Conservation (phyloP, 2,329 filamentous ascomycete genomes). For the Pseudogymnoascus sp. region DNA sequence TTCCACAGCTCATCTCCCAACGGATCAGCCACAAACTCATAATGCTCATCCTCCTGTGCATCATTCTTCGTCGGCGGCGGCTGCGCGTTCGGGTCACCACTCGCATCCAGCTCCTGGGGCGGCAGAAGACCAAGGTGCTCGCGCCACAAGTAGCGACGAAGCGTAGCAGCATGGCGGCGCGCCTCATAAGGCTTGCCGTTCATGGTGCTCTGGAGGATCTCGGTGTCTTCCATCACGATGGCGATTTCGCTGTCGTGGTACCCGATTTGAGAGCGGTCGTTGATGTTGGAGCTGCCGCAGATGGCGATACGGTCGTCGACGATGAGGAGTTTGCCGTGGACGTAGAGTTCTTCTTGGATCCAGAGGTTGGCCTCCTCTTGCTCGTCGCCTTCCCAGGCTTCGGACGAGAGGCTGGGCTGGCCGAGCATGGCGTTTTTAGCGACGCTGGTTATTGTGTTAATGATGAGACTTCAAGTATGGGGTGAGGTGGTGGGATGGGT, state of each 20-base stretch:
- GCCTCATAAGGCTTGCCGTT: slow-evolving; percentile 68
- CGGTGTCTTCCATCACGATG: slow-evolving; percentile 80
- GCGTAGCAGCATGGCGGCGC: slow-evolving; percentile 71
- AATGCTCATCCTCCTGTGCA: slow-evolving; percentile 51
- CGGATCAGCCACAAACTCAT: slow-evolving; percentile 62
- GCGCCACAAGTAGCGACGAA: slow-evolving; percentile 77
- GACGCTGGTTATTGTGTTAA: slow-evolving; percentile 36
- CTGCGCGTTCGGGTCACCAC: slow-evolving; percentile 61
- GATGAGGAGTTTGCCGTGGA: slow-evolving; percentile 86
- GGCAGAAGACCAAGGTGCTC: slow-evolving; percentile 80
- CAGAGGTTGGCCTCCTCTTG: slow-evolving; percentile 78
- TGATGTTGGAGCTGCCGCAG: slow-evolving; percentile 83
- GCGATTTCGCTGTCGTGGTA: slow-evolving; percentile 86
- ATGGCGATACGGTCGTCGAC: slow-evolving; percentile 79
- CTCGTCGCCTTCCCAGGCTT: slow-evolving; percentile 64
- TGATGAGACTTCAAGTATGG: slow-evolving; percentile 27
- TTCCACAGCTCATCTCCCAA: slow-evolving; percentile 57
- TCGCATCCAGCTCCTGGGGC: slow-evolving; percentile 61
- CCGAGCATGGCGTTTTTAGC: slow-evolving; percentile 78
- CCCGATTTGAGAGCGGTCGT: slow-evolving; percentile 81
- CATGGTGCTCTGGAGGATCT: slow-evolving; percentile 64
- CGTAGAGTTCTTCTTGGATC: slow-evolving; percentile 92
- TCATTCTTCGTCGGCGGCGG: slow-evolving; percentile 65
- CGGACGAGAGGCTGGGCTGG: slow-evolving; percentile 53
- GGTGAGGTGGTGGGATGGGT: too few relatives aligned